These are phyloP conservation scores for Populus trichocarpa DNA, from an alignment of 441 rosid genomes.

Conservation along the genomic window DNA sequence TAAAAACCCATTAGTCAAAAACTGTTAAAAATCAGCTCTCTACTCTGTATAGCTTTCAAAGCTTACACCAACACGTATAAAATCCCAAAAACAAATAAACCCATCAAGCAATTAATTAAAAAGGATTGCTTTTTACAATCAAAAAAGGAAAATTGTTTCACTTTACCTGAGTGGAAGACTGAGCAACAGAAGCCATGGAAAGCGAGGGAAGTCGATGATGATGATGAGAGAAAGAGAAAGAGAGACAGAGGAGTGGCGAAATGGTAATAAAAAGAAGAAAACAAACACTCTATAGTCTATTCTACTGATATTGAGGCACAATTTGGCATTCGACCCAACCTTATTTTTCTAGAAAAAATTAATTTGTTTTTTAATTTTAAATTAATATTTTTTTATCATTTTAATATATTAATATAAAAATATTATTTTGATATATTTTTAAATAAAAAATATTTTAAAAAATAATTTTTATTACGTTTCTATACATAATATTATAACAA, in stretches of 20 bases:
- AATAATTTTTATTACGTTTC: too few relatives aligned
- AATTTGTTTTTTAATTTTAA: too few relatives aligned
- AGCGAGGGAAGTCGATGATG: conserved; percentile 19
- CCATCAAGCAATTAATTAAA: not conserved
- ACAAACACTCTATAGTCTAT: not conserved
- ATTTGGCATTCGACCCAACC: too few relatives aligned
- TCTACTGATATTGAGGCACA: conserved; percentile 16
- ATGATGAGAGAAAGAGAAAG: conserved; percentile 10
- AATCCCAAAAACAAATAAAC: conserved; percentile 5
- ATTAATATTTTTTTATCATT: too few relatives aligned
- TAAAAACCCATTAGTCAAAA: conserved; percentile 1
- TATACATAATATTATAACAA: too few relatives aligned
- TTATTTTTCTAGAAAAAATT: too few relatives aligned
- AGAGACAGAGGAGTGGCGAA: conserved; percentile 26
- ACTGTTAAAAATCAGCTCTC: not conserved
- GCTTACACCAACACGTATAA: not conserved
- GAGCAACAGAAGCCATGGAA: conserved; percentile 70
- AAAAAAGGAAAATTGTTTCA: not conserved
- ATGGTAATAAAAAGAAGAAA: conserved; percentile 28
- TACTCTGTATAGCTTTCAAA: not conserved
- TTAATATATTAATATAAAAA: too few relatives aligned
- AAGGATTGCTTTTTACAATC: not conserved
- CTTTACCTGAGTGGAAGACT: conserved; percentile 44
- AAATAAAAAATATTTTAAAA: too few relatives aligned
- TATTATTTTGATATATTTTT: too few relatives aligned